phyloP scores from a whole-genome alignment of 148 eudicot species.

The Cornus kousa region DNA sequence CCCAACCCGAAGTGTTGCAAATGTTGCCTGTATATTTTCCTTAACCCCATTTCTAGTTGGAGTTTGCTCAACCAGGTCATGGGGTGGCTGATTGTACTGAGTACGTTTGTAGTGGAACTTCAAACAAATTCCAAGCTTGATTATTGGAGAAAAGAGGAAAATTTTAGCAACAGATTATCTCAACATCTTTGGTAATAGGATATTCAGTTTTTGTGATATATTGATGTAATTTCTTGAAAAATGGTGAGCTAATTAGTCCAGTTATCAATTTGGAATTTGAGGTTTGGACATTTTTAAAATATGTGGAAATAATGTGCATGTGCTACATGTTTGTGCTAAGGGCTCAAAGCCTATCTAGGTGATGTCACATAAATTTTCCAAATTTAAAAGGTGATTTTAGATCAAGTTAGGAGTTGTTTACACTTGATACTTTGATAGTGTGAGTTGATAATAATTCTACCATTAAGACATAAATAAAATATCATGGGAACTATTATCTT shows the following conservation, averaged over 20 bases:
- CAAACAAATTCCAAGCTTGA: too few relatives aligned
- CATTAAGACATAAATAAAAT: too few relatives aligned
- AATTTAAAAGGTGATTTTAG: background rate
- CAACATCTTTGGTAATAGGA: too few relatives aligned
- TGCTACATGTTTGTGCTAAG: background rate
- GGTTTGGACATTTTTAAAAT: too few relatives aligned
- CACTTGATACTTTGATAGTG: background rate
- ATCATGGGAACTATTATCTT: too few relatives aligned
- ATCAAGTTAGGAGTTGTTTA: background rate
- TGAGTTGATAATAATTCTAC: too few relatives aligned
- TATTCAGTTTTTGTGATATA: too few relatives aligned
- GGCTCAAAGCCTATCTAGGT: background rate
- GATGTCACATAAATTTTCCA: background rate
- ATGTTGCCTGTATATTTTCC: background rate
- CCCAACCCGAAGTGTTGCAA: background rate
- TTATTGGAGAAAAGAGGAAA: background rate
- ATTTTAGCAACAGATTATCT: background rate
- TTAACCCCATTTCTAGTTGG: background rate
- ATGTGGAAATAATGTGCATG: too few relatives aligned
- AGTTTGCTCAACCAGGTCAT: background rate
- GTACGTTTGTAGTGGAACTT: background rate
- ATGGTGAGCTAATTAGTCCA: background rate
- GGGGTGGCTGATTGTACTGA: background rate
- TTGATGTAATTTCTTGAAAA: too few relatives aligned
- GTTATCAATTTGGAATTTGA: background rate